Evolutionary conservation across 345 rosid species (phyloP), one percentile per base, ranked within the genome.

Genomic region (Cardamine resedifolia): DNA sequence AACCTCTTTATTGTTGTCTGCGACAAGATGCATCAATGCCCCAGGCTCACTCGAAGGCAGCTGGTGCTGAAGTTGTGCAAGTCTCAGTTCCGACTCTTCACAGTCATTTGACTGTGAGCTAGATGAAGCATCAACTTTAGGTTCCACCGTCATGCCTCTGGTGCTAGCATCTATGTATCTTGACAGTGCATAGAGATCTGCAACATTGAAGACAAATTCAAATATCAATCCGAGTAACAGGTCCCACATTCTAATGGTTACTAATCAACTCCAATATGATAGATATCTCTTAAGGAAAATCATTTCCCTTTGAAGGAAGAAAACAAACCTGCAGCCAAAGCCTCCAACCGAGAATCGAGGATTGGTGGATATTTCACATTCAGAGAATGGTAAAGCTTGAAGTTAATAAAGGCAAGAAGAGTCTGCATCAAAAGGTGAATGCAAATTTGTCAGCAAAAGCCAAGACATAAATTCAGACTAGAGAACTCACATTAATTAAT

Each of bases 1-100:
- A 49, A 84, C 75, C 67, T 87, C 94, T 76, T 67, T 71, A 45
- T 70, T 57, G 72, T 84, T 82, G 78, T 83, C 85, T 66, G 84
- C 87, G 65, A 95, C 88, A 34, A 90, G 85, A 79, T 87, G 96
- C 98, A 95, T 91, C 74, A 95, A 59, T 24, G 97, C 96, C 70
- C 98, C 96, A 70, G 96, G 91, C 82, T 92, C 96, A 77, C 88
- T 91, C 30, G 93, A 75, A 66, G 97, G 93, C 64, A 95, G 96
- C 78, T 91, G 99, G 78, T 82, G 92, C 70, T 95, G 99, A 72
- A 95, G 91, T 79, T 95, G 99, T 30, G 99, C 91, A 63, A 95
- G 97, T 75, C 96, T 86, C 43, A 95, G 74, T 41, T 90, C 92
- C 70, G 99, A 90, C 76, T 91, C 97, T 30, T 81, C 83, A 30